A percentile compares a stretch with the other conserved stretches of the same genome.
phyloP scores from a whole-genome alignment of 352 stramenopile species.

The Phytophthora tentaculata region DNA sequence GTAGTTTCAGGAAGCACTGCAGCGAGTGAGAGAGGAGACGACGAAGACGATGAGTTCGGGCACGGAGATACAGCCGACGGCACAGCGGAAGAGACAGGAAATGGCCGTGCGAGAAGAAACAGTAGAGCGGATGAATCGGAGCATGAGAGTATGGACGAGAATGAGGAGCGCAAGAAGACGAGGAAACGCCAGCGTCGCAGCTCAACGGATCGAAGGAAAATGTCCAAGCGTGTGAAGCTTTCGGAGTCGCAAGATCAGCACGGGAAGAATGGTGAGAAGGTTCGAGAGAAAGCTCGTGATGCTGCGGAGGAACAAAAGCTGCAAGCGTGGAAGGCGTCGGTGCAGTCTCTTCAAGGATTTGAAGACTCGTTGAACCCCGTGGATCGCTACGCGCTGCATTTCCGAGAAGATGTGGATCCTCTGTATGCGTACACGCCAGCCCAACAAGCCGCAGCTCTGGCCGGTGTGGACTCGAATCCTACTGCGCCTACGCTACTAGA shows the following conservation, averaged over 20 bases:
- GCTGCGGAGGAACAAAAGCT: conserved; percentile 93
- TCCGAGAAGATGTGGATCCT: conserved; percentile 93
- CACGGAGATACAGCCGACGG: conserved; percentile 32
- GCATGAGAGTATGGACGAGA: conserved; percentile 55
- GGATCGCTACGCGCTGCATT: conserved; percentile 93
- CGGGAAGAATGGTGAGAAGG: conserved; percentile 51
- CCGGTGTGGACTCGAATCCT: conserved; percentile 27
- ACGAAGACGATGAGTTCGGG: conserved; percentile 43
- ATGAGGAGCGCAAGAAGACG: conserved; percentile 43
- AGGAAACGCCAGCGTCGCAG: conserved; percentile 27
- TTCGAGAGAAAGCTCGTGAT: conserved; percentile 87
- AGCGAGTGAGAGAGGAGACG: conserved; percentile 47
- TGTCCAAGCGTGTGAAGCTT: conserved; percentile 44
- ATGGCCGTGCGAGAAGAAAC: conserved; percentile 6
- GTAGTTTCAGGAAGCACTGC: conserved; percentile 41
- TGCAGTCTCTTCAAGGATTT: conserved; percentile 85
- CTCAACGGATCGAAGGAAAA: conserved; percentile 20
- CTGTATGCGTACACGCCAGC: conserved; percentile 63
- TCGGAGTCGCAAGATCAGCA: conserved; percentile 17
- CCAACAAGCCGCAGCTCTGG: conserved; percentile 39
- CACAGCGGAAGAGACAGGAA: conserved; percentile 20
- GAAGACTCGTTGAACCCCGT: conserved; percentile 93
- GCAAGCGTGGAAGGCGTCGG: conserved; percentile 86
- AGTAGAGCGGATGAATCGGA: conserved; percentile 25
- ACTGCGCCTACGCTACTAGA: conserved; percentile 33